Percentiles rank a stretch among this genome's conserved stretches.
These are phyloP conservation scores for Waltergamsia citrina DNA, from an alignment of 2,329 filamentous ascomycete genomes.

Conservation along the genomic window DNA sequence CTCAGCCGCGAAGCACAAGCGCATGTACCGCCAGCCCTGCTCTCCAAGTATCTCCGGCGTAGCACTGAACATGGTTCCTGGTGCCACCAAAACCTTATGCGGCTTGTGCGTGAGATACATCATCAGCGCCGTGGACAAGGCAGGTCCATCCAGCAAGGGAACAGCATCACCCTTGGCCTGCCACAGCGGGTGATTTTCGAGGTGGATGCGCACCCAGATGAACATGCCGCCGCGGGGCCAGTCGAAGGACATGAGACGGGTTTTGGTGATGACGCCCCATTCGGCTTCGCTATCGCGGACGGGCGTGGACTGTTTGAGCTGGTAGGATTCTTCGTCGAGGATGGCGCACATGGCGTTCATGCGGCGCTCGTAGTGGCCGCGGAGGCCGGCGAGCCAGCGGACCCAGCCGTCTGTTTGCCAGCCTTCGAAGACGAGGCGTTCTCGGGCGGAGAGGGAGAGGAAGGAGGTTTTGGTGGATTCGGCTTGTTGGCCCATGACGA, in stretches of 20 bases:
- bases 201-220: slow-evolving; percentile 67
- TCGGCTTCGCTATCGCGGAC: slow-evolving; percentile 36
- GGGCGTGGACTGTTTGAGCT: slow-evolving; percentile 53
- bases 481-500: slow-evolving; percentile 60
- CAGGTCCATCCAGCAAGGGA: slow-evolving; percentile 38
- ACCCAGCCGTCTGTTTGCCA: slow-evolving; percentile 86
- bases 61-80: slow-evolving; percentile 66
- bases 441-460: slow-evolving; percentile 32
- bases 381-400: slow-evolving; percentile 78
- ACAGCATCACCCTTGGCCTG: slow-evolving; percentile 17
- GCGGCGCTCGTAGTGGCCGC: slow-evolving; percentile 73
- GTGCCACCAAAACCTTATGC: slow-evolving; percentile 58
- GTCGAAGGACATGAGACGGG: slow-evolving; percentile 62
- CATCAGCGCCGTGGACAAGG: slow-evolving; percentile 59
- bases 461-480: slow-evolving; percentile 29
- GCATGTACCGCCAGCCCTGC: slow-evolving; percentile 61
- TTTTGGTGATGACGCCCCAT: slow-evolving; percentile 70
- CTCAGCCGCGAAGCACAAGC: slow-evolving; percentile 81
- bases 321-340: slow-evolving; percentile 58
- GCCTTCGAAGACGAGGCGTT: slow-evolving; percentile 38
- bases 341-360: slow-evolving; percentile 72
- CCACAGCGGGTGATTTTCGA: slow-evolving; percentile 64
- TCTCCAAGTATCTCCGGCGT: slow-evolving; percentile 46
- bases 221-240: slow-evolving; percentile 91
- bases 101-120: slow-evolving; percentile 60